Evolutionary conservation across 2,329 filamentous ascomycete species (phyloP), one percentile per base, ranked within the genome.

Genomic region (Venturia nashicola): DNA sequence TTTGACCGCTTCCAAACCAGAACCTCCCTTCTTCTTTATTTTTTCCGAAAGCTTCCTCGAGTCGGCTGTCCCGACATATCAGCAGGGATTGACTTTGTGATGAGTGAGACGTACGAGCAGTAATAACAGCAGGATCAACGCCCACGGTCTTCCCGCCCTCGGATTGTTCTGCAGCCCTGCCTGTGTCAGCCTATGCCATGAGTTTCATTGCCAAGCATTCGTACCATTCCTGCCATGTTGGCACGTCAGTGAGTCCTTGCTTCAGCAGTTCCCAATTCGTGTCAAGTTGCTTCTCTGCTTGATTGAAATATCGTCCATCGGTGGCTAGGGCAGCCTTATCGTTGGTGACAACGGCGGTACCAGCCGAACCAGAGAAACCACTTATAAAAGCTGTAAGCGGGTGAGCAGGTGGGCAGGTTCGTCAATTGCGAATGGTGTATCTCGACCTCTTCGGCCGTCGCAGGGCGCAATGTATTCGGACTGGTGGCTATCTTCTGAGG

Each of bases 401-500:
- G 68, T 75, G 61, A 63, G 61, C 51, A 62, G 43, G 60, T 6
- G 61, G 69, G 73, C 69, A 32, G 32, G 18, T 27, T 61, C 27
- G 46, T 7, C 7, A 23, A 23, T 16, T 32, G 23, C 12, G 14
- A 9, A 39, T 34, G 34, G 27, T 18, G 16, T 44, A 44, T 39
- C 20, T 43, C 27, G 32, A 85, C 83, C 83, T 83, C 94, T 87
- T 69, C 94, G 86, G 66, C 84, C 92, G 79, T 99, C 94, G 74
- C 91, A 96, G n/a, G 88, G 86, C 61, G 94, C 94, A 75, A 97
- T 97, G 76, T 99, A 99, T 78, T 99, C 94, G 69, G 93, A 97
- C 69, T 93, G 90, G 75, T 99, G 94, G 73, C 90, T 93, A 75
- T 99, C 94, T 83, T 97, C 94, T 42, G 93, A 97, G 0, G 94